Percentiles rank a stretch among this genome's conserved stretches.
These are phyloP conservation scores for Debaryomyces hansenii DNA, from an alignment of 805 yeast species.

Conservation along the genomic window DNA sequence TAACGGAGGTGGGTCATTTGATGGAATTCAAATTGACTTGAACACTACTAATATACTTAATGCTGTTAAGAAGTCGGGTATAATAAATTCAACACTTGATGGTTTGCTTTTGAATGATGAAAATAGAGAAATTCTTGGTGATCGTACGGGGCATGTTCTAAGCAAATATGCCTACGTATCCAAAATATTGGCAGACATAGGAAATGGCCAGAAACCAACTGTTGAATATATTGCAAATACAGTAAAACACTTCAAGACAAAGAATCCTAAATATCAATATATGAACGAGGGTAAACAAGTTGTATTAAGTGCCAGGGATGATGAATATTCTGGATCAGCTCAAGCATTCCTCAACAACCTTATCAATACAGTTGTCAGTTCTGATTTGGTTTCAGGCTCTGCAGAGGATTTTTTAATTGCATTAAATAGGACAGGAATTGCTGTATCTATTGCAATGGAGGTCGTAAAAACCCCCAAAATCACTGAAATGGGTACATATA, in stretches of 20 bases:
- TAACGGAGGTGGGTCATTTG: constrained; percentile 8
- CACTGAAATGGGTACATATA: constrained; percentile 20
- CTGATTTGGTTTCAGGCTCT: constrained; percentile 19
- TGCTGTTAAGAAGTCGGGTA: constrained; percentile 23
- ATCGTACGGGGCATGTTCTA: constrained; percentile 25
- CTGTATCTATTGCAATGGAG: constrained; percentile 25
- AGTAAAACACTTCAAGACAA: constrained; percentile 26
- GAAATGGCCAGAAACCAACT: constrained; percentile 29
- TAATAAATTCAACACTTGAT: constrained; percentile 23
- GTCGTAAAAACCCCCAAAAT: constrained; percentile 24
- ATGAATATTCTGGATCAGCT: constrained; percentile 30
- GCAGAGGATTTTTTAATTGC: constrained; percentile 26
- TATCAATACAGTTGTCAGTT: constrained; percentile 20
- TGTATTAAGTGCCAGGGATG: constrained; percentile 6
- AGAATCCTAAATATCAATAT: constrained; percentile 21
- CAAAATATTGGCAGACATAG: constrained; percentile 28
- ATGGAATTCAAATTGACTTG: constrained; percentile 17
- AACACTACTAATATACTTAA: constrained; percentile 23
- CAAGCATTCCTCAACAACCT: constrained; percentile 30
- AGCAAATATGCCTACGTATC: constrained; percentile 30
- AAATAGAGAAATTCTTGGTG: constrained; percentile 25
- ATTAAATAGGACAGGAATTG: constrained; percentile 30
- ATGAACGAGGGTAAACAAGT: constrained; percentile 1
- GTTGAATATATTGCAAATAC: constrained; percentile 30
- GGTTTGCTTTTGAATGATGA: constrained; percentile 29